Conservation (phyloP, 2,329 filamentous ascomycete species). For the Fusarium pseudograminearum region DNA sequence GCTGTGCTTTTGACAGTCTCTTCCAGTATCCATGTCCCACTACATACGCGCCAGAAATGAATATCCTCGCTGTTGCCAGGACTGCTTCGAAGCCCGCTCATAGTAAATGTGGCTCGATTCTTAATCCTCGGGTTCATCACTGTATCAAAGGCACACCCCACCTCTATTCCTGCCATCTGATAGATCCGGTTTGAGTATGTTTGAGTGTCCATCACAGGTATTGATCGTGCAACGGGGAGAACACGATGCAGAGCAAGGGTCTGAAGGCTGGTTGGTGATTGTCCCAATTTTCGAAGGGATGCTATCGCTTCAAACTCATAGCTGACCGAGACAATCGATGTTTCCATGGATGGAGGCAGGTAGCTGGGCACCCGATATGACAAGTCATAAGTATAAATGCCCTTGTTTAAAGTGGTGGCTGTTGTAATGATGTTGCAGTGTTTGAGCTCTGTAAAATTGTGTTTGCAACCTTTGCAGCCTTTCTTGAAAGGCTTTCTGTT, state of each 20-base stretch:
- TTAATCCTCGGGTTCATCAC: constrained; percentile 84
- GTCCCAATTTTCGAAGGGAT: constrained; percentile 66
- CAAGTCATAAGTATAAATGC: constrained; percentile 74
- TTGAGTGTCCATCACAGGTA: constrained; percentile 76
- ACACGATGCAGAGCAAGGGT: constrained; percentile 71
- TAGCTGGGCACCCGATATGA: constrained; percentile 86
- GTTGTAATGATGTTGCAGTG: constrained; percentile 27
- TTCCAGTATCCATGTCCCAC: constrained; percentile 91
- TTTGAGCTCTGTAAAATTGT: constrained; percentile 29
- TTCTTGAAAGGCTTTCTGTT: constrained; percentile 36
- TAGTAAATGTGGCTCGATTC: constrained; percentile 58
- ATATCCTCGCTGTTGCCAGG: constrained; percentile 76
- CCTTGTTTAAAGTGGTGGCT: neutral
- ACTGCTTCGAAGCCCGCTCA: constrained; percentile 74
- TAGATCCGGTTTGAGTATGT: constrained; percentile 79
- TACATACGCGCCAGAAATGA: constrained; percentile 82
- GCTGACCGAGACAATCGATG: constrained; percentile 75
- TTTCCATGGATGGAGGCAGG: constrained; percentile 83
- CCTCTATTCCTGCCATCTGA: constrained; percentile 90
- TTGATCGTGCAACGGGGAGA: constrained; percentile 80
- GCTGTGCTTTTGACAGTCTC: constrained; percentile 83
- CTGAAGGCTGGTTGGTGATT: constrained; percentile 51
- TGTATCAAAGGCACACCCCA: constrained; percentile 80
- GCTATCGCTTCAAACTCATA: constrained; percentile 81
- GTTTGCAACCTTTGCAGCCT: constrained; percentile 33